Conservation (phyloP, 2,329 filamentous ascomycete species). For the Domatiomyces globalis region DNA sequence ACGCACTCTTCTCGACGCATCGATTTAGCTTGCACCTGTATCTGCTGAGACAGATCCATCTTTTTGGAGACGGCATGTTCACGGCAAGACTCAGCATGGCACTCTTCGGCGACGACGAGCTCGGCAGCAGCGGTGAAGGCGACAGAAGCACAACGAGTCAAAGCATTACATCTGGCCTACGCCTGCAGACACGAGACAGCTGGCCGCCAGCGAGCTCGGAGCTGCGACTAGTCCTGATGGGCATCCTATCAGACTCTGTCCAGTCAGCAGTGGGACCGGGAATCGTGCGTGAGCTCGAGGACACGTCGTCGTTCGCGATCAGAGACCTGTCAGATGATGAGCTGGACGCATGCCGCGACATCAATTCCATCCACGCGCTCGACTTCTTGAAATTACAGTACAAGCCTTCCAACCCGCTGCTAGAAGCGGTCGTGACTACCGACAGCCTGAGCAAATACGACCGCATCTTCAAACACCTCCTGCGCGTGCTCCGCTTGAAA, state of each 20-base stretch:
- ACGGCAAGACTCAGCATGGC: conserved; percentile 65
- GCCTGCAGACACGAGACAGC: conserved; percentile 62
- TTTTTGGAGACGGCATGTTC: conserved; percentile 75
- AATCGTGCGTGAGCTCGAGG: conserved; percentile 3
- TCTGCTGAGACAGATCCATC: conserved; percentile 64
- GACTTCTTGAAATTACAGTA: conserved; percentile 86
- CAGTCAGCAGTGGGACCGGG: conserved; percentile 19
- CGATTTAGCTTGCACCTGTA: conserved; percentile 56
- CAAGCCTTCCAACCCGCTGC: conserved; percentile 50
- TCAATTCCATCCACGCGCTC: conserved; percentile 70
- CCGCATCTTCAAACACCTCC: conserved; percentile 62
- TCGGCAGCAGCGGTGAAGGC: conserved; percentile 60
- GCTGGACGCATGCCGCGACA: conserved; percentile 69
- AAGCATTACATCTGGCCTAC: conserved; percentile 42
- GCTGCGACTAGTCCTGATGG: conserved; percentile 75
- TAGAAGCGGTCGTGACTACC: conserved; percentile 54
- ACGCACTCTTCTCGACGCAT: conserved; percentile 62
- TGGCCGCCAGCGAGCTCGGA: conserved; percentile 96
- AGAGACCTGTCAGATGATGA: conserved; percentile 66
- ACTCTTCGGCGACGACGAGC: conserved; percentile 70
- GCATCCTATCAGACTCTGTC: conserved; percentile 66
- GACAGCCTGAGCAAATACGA: conserved; percentile 67
- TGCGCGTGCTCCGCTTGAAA: conserved; percentile 64
- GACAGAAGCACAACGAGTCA: conserved; percentile 50
- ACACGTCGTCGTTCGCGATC: conserved; percentile 52